Evolutionary conservation across 2,329 filamentous ascomycete genomes (phyloP).

Genomic region (Fusarium zealandicum): DNA sequence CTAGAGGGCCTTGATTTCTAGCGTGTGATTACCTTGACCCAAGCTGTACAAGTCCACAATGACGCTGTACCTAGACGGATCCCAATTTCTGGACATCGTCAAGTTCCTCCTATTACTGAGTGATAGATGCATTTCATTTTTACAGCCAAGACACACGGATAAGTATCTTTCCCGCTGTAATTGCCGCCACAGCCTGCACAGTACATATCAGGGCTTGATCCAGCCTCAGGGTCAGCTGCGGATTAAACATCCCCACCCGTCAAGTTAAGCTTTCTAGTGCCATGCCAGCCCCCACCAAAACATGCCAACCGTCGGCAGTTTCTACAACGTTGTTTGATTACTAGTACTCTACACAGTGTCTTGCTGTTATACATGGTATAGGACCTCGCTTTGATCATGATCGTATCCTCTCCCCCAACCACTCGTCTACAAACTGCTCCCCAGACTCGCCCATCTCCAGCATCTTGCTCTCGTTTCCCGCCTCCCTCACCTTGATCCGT

Average conservation of each 20-base stretch:
- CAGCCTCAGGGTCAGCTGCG: not conserved
- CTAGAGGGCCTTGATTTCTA: too few relatives aligned
- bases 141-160: not conserved
- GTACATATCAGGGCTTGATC: conserved; percentile 1
- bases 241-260: conserved; percentile 25
- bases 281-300: conserved; percentile 12
- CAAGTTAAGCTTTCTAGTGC: conserved; percentile 29
- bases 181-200: too few relatives aligned
- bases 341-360: not conserved
- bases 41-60: too few relatives aligned
- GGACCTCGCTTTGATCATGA: not conserved
- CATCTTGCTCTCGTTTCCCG: conserved; percentile 43
- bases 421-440: conserved; percentile 39
- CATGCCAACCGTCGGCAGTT: not conserved
- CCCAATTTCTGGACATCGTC: too few relatives aligned
- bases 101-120: too few relatives aligned
- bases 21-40: not conserved
- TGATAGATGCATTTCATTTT: too few relatives aligned
- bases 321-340: not conserved
- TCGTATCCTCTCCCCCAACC: conserved; percentile 40
- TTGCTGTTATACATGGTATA: too few relatives aligned
- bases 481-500: conserved; percentile 50
- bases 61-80: too few relatives aligned
- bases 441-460: conserved; percentile 42
- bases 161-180: not conserved